These are phyloP conservation scores for Ustilago cynodontis DNA, from an alignment of 1,284 basidiomycete species.

Conservation along the genomic window DNA sequence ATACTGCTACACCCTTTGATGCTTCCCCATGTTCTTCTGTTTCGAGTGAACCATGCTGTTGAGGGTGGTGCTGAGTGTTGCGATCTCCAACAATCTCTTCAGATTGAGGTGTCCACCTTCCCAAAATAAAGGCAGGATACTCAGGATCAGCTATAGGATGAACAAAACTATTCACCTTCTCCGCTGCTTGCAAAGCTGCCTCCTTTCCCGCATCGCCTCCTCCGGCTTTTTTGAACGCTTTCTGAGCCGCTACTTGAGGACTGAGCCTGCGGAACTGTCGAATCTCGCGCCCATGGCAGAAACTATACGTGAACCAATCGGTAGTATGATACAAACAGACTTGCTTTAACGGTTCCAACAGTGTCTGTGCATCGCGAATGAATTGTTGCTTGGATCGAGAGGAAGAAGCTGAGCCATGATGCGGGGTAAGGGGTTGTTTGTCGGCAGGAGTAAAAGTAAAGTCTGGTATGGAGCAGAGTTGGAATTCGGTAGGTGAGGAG, in stretches of 20 bases:
- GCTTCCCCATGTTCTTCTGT: not conserved
- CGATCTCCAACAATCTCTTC: constrained; percentile 45
- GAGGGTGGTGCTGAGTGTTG: constrained; percentile 21
- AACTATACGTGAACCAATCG: constrained; percentile 66
- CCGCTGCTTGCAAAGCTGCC: constrained; percentile 36
- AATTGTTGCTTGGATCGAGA: constrained; percentile 23
- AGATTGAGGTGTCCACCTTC: constrained; percentile 41
- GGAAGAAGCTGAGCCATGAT: not conserved
- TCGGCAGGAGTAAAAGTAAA: constrained; percentile 18
- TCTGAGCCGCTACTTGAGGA: constrained; percentile 21
- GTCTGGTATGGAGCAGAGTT: constrained; percentile 52
- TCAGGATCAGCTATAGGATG: constrained; percentile 43
- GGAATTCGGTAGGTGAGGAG: constrained; percentile 22
- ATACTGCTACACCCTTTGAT: constrained; percentile 12
- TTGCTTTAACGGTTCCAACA: constrained; percentile 58
- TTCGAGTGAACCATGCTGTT: too few relatives aligned
- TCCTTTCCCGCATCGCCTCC: constrained; percentile 39
- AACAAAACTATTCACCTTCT: constrained; percentile 21
- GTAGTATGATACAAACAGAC: constrained; percentile 59
- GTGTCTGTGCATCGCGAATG: constrained; percentile 28
- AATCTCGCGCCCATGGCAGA: constrained; percentile 60
- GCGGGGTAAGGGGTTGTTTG: not conserved
- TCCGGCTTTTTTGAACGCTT: constrained; percentile 33
- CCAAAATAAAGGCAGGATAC: constrained; percentile 45
- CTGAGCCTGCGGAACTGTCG: constrained; percentile 57